Evolutionary conservation across 306 rosid genomes (phyloP).

Genomic region (Rosa multiflora): DNA sequence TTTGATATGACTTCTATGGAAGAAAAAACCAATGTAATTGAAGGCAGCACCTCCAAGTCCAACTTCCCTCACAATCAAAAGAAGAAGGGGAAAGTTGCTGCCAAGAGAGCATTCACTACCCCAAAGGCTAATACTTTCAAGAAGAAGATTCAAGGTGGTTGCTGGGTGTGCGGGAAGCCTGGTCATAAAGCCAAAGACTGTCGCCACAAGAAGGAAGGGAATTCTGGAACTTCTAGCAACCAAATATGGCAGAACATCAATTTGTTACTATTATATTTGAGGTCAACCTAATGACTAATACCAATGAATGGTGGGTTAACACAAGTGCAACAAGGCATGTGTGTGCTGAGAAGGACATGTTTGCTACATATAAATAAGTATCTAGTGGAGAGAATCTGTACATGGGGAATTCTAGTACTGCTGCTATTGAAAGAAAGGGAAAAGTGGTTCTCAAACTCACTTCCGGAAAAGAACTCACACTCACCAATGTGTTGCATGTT

Average conservation of each 20-base stretch:
- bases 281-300: background rate
- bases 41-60: background rate
- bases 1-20: background rate
- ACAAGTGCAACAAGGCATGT: background rate
- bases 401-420: background rate
- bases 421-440: background rate
- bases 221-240: background rate
- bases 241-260: background rate
- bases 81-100: background rate
- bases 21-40: background rate
- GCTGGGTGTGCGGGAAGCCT: background rate
- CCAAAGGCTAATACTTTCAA: too few relatives aligned
- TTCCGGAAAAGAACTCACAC: background rate
- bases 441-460: background rate
- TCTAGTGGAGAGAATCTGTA: background rate
- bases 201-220: background rate
- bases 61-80: background rate
- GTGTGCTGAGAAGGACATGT: background rate
- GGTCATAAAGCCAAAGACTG: background rate
- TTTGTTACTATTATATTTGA: background rate
- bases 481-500: background rate
- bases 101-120: too few relatives aligned
- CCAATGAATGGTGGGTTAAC: background rate
- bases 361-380: background rate
- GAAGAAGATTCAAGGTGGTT: too few relatives aligned